Conservation (phyloP, 352 stramenopile species). For the Phytophthora capsici region DNA sequence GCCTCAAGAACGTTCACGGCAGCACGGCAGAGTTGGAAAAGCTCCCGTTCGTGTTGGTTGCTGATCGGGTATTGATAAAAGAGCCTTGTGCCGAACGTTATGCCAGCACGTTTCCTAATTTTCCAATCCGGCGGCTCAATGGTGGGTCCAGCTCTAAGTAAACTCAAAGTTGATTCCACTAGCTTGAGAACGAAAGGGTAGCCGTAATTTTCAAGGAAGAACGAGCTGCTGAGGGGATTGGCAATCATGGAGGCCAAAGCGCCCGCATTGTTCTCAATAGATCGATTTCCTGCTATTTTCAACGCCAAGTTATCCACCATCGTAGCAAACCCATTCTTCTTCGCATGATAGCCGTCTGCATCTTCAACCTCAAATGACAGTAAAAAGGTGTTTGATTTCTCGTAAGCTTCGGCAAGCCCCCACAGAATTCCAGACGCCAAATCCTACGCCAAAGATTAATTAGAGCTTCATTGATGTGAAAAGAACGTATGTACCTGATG, state of each 20-base stretch:
- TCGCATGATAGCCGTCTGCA: slow-evolving; percentile 1
- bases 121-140: background rate
- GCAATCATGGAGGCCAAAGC: slow-evolving; percentile 20
- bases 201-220: slow-evolving; percentile 24
- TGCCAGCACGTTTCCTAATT: background rate
- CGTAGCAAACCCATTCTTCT: slow-evolving; percentile 23
- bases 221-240: slow-evolving; percentile 2
- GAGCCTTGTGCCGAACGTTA: slow-evolving; percentile 15
- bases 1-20: slow-evolving; percentile 16
- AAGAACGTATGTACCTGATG: slow-evolving; percentile 16
- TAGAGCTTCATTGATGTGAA: background rate
- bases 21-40: slow-evolving; percentile 23
- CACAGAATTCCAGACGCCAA: slow-evolving; percentile 26
- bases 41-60: slow-evolving; percentile 10
- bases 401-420: slow-evolving; percentile 28
- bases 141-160: slow-evolving; percentile 1
- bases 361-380: slow-evolving; percentile 33
- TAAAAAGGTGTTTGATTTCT: slow-evolving; percentile 23
- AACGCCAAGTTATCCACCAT: slow-evolving; percentile 22
- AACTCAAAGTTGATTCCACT: slow-evolving; percentile 16
- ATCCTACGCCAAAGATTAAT: slow-evolving; percentile 7
- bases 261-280: slow-evolving; percentile 22
- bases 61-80: slow-evolving; percentile 19
- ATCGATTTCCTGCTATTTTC: slow-evolving; percentile 14
- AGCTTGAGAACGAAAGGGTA: slow-evolving; percentile 30